Conservation (phyloP, 75 land plant species). For the Larix kaempferi region DNA sequence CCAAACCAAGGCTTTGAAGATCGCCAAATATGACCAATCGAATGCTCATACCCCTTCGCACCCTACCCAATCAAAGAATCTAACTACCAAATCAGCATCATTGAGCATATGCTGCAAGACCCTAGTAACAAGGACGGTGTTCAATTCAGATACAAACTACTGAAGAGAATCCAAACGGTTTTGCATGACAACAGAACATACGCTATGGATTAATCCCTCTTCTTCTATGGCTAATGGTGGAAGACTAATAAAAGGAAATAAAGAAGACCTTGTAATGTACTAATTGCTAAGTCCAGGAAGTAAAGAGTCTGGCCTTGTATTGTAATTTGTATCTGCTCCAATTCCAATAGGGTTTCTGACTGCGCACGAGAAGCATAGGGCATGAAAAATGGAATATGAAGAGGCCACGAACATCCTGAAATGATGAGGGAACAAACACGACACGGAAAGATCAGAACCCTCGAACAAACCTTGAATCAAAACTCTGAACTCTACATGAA, state of each 20-base stretch:
- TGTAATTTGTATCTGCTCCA: neutral
- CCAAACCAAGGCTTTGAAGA: constrained; percentile 4
- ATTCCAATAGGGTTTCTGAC: neutral
- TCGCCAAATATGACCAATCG: constrained; percentile 6
- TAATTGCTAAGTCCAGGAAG: neutral
- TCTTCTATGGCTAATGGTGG: constrained; percentile 8
- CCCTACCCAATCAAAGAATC: constrained; percentile 3
- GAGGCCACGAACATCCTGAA: no score
- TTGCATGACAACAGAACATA: neutral
- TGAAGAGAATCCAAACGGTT: neutral
- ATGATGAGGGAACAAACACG: no score
- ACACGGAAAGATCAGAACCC: no score
- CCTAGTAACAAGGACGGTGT: neutral
- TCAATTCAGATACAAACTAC: neutral
- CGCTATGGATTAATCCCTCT: neutral
- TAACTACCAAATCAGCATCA: neutral
- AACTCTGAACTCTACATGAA: no score
- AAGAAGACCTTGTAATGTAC: neutral
- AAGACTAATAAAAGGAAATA: neutral
- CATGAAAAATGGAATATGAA: no score
- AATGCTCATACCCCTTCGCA: neutral
- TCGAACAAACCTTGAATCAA: no score
- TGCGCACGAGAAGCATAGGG: no score
- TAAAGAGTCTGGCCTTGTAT: neutral
- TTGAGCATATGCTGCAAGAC: constrained; percentile 7